Evolutionary conservation across 2,329 filamentous ascomycete genomes (phyloP), one percentile per base, ranked within the genome.

Genomic region (Zymoseptoria ardabiliae): DNA sequence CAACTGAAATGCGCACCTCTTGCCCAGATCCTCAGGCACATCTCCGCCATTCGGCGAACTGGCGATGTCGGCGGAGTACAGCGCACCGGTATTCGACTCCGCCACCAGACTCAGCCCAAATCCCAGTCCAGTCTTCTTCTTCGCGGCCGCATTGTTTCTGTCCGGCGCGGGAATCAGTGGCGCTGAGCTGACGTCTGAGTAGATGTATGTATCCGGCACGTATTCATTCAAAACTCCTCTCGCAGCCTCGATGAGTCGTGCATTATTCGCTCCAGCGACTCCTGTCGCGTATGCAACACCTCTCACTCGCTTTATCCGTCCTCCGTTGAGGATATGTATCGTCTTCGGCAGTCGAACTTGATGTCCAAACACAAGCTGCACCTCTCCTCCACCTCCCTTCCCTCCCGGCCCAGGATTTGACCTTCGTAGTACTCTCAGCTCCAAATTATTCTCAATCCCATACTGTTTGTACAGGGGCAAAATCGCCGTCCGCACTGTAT

Each of bases 291-390:
- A 99, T 53, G 94, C 92, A 50, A 99, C 94, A 60, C 94, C 94
- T 58, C 93, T 83, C 65, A 99, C 89, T 67, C 86, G 85, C 81
- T 91, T 93, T 69, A 99, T 88, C 58, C 90, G 82, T 7, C 94
- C 94, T 0, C 92, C 85, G 63, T 85, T 89, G 67, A 95, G 82
- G 58, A 97, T 77, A 75, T 99, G 94, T 72, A 99, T 79, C 45
- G 94, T 99, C 79, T 96, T 96, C 10, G 94, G 94, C 55, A 97
- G 79, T 45, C 93, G 85, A 11, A 99, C 88, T 76, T 99, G 94
- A 73, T 93, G 92, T 20, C 90, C 91, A 71, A 97, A 97, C 7
- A 92, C 82, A 60, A 99, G 78, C 75, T 97, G 92, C n/a, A 99
- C 93, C 58, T 95, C 84, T 50, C 94, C 94, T 50, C 90, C 91